phyloP scores from a whole-genome alignment of 1,139 yeast genomes.

The Saccharomyces hybrid region DNA sequence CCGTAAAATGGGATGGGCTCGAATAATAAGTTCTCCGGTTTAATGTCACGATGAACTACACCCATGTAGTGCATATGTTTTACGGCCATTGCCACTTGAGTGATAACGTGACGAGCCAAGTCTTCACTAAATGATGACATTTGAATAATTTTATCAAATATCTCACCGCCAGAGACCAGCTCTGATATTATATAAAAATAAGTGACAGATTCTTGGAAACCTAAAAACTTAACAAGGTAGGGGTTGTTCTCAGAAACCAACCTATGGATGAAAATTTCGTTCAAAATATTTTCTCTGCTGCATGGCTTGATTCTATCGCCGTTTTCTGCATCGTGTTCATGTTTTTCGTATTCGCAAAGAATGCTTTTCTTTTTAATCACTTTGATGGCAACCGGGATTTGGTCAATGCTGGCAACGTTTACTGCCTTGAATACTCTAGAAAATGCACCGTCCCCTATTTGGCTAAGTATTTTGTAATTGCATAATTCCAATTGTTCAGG shows the following conservation, averaged over 20 bases:
- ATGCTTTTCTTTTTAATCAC: slow-evolving; percentile 50
- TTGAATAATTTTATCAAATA: slow-evolving; percentile 86
- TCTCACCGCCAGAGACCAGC: slow-evolving; percentile 85
- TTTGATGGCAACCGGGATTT: slow-evolving; percentile 55
- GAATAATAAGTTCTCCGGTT: slow-evolving; percentile 86
- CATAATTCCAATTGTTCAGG: slow-evolving; percentile 20
- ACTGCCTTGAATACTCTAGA: slow-evolving; percentile 47
- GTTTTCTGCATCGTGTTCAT: slow-evolving; percentile 10
- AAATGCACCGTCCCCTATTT: slow-evolving; percentile 81
- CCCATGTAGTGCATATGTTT: slow-evolving; percentile 76
- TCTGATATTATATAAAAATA: slow-evolving; percentile 79
- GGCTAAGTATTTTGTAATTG: slow-evolving; percentile 31
- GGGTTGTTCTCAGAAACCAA: slow-evolving; percentile 30
- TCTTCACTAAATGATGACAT: slow-evolving; percentile 86
- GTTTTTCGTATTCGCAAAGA: slow-evolving; percentile 35
- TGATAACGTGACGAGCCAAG: slow-evolving; percentile 73
- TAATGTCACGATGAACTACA: slow-evolving; percentile 88
- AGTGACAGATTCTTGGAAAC: slow-evolving; percentile 55
- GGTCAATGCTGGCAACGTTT: not conserved
- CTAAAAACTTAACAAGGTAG: slow-evolving; percentile 62
- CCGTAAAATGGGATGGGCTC: slow-evolving; percentile 59
- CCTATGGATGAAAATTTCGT: slow-evolving; percentile 58
- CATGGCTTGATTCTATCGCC: slow-evolving; percentile 8
- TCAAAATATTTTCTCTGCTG: slow-evolving; percentile 38
- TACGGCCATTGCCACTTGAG: slow-evolving; percentile 76